A percentile compares a stretch with the other conserved stretches of the same genome.
These are phyloP conservation scores for Trametes sanguinea DNA, from an alignment of 768 basidiomycete genomes.

Conservation along the genomic window DNA sequence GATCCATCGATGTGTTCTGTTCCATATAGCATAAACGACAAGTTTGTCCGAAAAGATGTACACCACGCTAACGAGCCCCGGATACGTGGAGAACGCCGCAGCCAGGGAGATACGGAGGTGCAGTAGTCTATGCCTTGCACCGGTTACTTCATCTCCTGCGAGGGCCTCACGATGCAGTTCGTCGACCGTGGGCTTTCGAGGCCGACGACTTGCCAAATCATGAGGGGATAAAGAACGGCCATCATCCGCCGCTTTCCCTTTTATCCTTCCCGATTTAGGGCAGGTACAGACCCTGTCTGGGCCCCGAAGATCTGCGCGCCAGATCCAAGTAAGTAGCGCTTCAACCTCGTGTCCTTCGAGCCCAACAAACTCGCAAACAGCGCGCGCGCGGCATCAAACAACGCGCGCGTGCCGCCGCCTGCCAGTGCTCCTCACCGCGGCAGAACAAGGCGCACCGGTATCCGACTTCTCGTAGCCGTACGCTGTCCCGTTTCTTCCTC, in stretches of 20 bases:
- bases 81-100: conserved; percentile 49
- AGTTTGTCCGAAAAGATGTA: conserved; percentile 50
- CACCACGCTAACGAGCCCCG: conserved; percentile 87
- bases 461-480: no score
- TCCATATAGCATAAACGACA: background rate
- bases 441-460: no score
- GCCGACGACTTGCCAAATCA: conserved; percentile 48
- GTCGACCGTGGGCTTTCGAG: conserved; percentile 38
- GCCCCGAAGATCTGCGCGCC: conserved; percentile 18
- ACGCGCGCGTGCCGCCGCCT: background rate
- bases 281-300: conserved; percentile 27
- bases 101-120: conserved; percentile 87
- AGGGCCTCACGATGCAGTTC: conserved; percentile 57
- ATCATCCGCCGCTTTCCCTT: conserved; percentile 6
- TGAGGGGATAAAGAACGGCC: conserved; percentile 41
- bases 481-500: no score
- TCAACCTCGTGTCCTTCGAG: conserved; percentile 14
- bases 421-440: no score
- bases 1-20: conserved; percentile 5
- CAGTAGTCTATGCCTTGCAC: conserved; percentile 80
- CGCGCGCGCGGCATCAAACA: conserved; percentile 14
- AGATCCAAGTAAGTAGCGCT: conserved; percentile 16
- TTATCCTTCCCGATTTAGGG: conserved; percentile 37
- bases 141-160: conserved; percentile 89
- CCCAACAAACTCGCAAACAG: conserved; percentile 19